A percentile compares a stretch with the other conserved stretches of the same genome.
These are phyloP conservation scores for Thraustochytrium sp. DNA, from an alignment of 352 stramenopile genomes.

Conservation along the genomic window DNA sequence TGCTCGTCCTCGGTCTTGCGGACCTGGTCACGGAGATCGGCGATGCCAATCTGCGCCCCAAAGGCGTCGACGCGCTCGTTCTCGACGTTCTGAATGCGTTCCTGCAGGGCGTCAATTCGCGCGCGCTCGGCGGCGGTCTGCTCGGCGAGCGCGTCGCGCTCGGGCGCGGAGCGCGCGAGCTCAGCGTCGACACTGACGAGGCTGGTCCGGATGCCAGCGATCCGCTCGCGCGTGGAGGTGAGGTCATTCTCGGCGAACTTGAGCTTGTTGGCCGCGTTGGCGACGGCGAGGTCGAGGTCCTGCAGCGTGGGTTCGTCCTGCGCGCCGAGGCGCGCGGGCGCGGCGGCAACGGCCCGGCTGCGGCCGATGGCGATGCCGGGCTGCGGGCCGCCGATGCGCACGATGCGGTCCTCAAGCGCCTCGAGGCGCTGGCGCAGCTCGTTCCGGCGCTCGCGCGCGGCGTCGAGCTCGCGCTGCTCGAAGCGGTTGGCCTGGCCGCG, in stretches of 20 bases:
- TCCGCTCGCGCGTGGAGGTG: background rate
- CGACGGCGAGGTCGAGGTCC: conserved; percentile 54
- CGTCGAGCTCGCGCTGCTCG: conserved; percentile 53
- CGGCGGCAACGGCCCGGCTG: background rate
- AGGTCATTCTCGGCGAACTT: conserved; percentile 36
- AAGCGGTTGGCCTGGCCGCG: conserved; percentile 36
- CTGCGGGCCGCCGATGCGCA: conserved; percentile 30
- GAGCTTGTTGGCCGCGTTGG: conserved; percentile 49
- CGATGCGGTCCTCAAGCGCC: conserved; percentile 53
- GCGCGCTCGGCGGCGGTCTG: background rate
- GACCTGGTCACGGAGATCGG: background rate
- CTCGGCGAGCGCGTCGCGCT: background rate
- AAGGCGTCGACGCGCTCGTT: conserved; percentile 52
- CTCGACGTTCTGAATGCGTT: conserved; percentile 52
- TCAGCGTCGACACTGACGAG: background rate
- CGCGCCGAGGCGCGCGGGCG: background rate
- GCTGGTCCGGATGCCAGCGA: background rate
- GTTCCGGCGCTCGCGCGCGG: conserved; percentile 12
- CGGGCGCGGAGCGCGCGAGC: background rate
- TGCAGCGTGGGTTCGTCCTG: conserved; percentile 46
- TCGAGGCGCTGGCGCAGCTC: conserved; percentile 54
- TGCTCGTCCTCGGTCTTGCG: background rate
- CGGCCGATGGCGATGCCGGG: background rate
- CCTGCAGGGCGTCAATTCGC: background rate
- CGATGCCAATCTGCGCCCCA: background rate